phyloP scores from a whole-genome alignment of 1,139 yeast species.

The Pichia sp. region DNA sequence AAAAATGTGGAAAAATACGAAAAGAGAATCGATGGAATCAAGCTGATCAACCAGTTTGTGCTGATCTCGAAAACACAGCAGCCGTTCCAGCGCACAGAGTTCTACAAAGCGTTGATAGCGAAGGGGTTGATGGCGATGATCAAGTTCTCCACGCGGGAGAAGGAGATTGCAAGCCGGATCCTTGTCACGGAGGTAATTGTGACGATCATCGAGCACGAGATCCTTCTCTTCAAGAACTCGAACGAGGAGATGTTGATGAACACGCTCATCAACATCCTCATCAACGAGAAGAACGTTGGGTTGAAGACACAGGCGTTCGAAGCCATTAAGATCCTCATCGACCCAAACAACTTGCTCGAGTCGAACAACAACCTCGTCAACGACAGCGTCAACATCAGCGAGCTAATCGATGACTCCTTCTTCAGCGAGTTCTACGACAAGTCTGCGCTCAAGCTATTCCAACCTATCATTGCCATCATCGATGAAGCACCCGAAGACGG shows the following conservation, averaged over 20 bases:
- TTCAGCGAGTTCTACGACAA: conserved; percentile 56
- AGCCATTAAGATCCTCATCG: conserved; percentile 70
- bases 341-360: conserved; percentile 37
- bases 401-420: conserved; percentile 41
- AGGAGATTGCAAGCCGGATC: conserved; percentile 50
- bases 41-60: conserved; percentile 76
- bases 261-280: conserved; percentile 57
- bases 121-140: conserved; percentile 70
- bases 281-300: conserved; percentile 65
- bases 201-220: conserved; percentile 80
- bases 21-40: conserved; percentile 65
- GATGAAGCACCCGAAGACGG: not conserved
- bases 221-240: conserved; percentile 49
- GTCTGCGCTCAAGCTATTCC: conserved; percentile 59
- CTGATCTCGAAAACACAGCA: conserved; percentile 69
- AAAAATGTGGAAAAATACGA: conserved; percentile 27
- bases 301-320: conserved; percentile 79
- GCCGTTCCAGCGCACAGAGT: conserved; percentile 56
- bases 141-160: conserved; percentile 63
- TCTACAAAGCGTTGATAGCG: conserved; percentile 61
- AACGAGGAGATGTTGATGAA: conserved; percentile 57
- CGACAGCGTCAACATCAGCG: conserved; percentile 24
- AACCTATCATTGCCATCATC: conserved; percentile 39
- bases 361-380: not conserved
- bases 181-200: conserved; percentile 81